Conservation (phyloP, 768 basidiomycete species). For the Pholiota conissans region DNA sequence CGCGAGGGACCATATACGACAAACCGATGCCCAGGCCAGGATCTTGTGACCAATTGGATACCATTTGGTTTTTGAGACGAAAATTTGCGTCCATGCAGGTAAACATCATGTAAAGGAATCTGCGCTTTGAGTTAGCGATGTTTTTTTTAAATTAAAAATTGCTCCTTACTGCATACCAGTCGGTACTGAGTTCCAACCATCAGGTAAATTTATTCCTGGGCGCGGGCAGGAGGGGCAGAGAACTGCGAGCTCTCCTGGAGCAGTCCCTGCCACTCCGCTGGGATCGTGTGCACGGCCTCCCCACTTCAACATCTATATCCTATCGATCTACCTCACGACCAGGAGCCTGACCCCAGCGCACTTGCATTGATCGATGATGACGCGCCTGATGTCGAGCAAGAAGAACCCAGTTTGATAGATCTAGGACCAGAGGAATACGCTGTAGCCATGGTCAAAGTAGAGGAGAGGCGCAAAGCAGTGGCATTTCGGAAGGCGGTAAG, state of each 20-base stretch:
- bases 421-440: background rate
- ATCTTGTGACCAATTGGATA: conserved; percentile 11
- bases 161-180: background rate
- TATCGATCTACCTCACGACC: background rate
- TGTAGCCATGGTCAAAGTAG: background rate
- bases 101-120: conserved; percentile 15
- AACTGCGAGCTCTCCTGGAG: conserved; percentile 18
- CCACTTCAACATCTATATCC: background rate
- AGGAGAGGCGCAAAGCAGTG: background rate
- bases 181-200: background rate
- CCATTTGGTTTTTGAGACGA: conserved; percentile 10
- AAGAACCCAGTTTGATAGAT: background rate
- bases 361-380: background rate
- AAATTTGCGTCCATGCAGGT: no score
- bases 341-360: background rate
- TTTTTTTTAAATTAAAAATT: background rate
- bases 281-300: background rate
- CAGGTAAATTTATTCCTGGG: background rate
- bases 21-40: background rate
- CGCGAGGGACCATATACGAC: conserved; percentile 10
- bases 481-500: background rate
- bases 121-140: background rate
- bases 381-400: background rate
- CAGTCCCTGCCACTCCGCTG: conserved; percentile 14
- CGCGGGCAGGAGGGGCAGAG: background rate